phyloP scores from a whole-genome alignment of 1,139 yeast species.

The Scheffersomyces parashehatae region DNA sequence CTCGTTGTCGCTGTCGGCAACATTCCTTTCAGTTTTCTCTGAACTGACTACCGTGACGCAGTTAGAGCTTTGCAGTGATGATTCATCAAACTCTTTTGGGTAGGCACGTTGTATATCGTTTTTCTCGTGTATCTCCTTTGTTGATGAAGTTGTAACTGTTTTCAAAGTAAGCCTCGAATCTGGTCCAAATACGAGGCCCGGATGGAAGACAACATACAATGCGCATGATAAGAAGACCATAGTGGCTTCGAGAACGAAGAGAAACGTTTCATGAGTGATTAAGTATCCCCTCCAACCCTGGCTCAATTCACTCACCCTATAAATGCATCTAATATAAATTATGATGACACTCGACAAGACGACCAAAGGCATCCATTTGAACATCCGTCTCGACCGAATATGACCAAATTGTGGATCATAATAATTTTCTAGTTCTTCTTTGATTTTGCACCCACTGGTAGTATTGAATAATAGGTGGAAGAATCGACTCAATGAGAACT shows the following conservation, averaged over 20 bases:
- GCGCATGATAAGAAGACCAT: constrained; percentile 21
- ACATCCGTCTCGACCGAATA: constrained; percentile 17
- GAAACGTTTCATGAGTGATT: constrained; percentile 31
- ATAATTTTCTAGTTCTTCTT: constrained; percentile 16
- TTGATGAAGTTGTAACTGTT: background rate
- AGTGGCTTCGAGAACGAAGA: constrained; percentile 30
- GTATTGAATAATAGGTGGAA: constrained; percentile 26
- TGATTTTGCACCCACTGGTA: constrained; percentile 14
- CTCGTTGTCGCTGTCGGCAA: too few species aligned
- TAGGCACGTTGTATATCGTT: too few species aligned
- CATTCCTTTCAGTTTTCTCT: too few species aligned
- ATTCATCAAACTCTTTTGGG: too few species aligned
- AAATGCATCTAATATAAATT: constrained; percentile 31
- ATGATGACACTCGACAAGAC: constrained; percentile 21
- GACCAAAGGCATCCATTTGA: constrained; percentile 25
- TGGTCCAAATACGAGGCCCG: constrained; percentile 26
- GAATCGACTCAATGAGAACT: constrained; percentile 5
- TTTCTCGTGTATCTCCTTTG: too few species aligned
- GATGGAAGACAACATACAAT: constrained; percentile 26
- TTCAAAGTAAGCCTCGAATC: constrained; percentile 12
- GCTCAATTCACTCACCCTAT: constrained; percentile 31
- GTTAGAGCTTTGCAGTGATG: too few species aligned
- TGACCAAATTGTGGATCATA: constrained; percentile 17
- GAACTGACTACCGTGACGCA: too few species aligned
- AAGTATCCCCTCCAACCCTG: constrained; percentile 38